Evolutionary conservation across 1,284 basidiomycete species (phyloP).

Genomic region (Cutaneotrichosporon daszewskae): DNA sequence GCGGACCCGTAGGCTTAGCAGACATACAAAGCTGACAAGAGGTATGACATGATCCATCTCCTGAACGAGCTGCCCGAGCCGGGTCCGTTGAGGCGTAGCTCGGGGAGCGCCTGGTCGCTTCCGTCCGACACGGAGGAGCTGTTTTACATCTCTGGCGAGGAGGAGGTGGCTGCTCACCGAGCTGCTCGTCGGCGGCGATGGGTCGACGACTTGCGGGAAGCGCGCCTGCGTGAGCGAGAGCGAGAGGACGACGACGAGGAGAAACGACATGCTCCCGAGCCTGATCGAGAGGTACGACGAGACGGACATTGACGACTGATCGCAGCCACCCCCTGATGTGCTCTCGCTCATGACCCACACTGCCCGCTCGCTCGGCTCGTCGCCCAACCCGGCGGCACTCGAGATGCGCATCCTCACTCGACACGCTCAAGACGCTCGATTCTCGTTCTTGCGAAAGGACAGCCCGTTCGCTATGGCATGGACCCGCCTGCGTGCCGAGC

Average conservation of each 20-base stretch:
- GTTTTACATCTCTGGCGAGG: slow-evolving; percentile 64
- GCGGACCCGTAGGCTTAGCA: slow-evolving; percentile 27
- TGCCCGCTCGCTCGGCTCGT: slow-evolving; percentile 59
- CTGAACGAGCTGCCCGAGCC: slow-evolving; percentile 50
- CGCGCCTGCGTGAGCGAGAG: slow-evolving; percentile 55
- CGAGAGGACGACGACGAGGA: slow-evolving; percentile 60
- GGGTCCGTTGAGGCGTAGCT: slow-evolving; percentile 3
- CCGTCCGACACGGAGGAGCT: slow-evolving; percentile 75
- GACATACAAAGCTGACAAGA: slow-evolving; percentile 39
- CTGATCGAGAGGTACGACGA: slow-evolving; percentile 68
- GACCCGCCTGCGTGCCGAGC: too few relatives aligned
- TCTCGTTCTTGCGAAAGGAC: slow-evolving; percentile 74
- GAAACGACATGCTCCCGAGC: slow-evolving; percentile 47
- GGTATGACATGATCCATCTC: slow-evolving; percentile 72
- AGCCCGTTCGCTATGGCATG: too few relatives aligned
- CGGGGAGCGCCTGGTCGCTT: slow-evolving; percentile 57
- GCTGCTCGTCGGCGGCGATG: slow-evolving; percentile 60
- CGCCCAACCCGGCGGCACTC: slow-evolving; percentile 67
- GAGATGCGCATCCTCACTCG: slow-evolving; percentile 84
- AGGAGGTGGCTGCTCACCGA: slow-evolving; percentile 58
- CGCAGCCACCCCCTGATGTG: slow-evolving; percentile 62
- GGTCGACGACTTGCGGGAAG: slow-evolving; percentile 59
- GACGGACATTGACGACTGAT: slow-evolving; percentile 2
- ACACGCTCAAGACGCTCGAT: slow-evolving; percentile 61
- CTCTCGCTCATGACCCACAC: slow-evolving; percentile 68